phyloP scores from a whole-genome alignment of 225 moss, liverwort and hornwort species.

The Polytrichum formosum region DNA sequence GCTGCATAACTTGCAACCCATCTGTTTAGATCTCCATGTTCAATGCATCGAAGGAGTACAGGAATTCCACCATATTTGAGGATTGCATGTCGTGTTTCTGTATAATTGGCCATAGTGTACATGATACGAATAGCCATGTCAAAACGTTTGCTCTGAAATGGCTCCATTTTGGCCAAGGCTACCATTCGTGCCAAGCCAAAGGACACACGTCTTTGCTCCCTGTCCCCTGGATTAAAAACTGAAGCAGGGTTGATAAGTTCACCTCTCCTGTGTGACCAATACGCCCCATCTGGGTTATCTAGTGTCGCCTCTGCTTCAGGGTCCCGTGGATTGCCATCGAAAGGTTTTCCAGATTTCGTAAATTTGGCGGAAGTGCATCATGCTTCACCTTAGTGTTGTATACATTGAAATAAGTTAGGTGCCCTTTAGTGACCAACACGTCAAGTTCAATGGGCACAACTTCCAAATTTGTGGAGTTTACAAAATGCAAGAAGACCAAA shows the following conservation, averaged over 20 bases:
- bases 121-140: conserved; percentile 31
- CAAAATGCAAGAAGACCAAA: conserved; percentile 6
- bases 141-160: conserved; percentile 27
- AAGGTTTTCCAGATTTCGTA: conserved; percentile 3
- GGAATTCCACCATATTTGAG: conserved; percentile 27
- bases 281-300: conserved; percentile 26
- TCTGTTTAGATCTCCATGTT: background rate
- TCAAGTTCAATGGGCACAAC: conserved; percentile 13
- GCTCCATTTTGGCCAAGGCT: conserved; percentile 25
- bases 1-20: background rate
- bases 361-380: conserved; percentile 6
- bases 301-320: conserved; percentile 23
- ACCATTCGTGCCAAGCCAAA: conserved; percentile 27
- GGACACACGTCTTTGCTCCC: conserved; percentile 25
- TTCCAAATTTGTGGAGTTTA: background rate
- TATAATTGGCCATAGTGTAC: conserved; percentile 29
- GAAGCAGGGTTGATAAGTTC: conserved; percentile 26
- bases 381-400: background rate
- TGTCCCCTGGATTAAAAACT: conserved; percentile 26
- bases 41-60: conserved; percentile 33
- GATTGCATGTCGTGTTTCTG: conserved; percentile 23
- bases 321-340: conserved; percentile 12
- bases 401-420: conserved; percentile 13
- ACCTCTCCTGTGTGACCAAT: conserved; percentile 27
- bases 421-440: background rate